These are phyloP conservation scores for Clathrospora elynae DNA, from an alignment of 2,329 filamentous ascomycete genomes.

Conservation along the genomic window DNA sequence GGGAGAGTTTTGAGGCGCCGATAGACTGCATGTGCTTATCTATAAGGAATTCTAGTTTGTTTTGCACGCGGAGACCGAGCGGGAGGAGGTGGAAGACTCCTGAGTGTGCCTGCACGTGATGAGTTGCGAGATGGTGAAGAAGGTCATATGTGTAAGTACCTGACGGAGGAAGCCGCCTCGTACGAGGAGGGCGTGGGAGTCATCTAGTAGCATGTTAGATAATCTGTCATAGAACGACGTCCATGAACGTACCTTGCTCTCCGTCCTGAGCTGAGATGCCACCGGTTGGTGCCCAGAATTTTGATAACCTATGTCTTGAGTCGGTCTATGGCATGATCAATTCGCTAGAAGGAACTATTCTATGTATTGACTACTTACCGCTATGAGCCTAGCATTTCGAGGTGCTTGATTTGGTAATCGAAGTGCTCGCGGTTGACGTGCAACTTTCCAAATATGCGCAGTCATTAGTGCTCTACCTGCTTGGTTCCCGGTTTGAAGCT, in stretches of 20 bases:
- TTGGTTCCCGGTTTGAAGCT: neutral
- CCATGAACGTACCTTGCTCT: slow-evolving; percentile 46
- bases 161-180: slow-evolving; percentile 55
- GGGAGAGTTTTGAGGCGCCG: slow-evolving; percentile 78
- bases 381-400: slow-evolving; percentile 37
- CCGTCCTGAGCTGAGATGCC: slow-evolving; percentile 63
- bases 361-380: slow-evolving; percentile 47
- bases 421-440: slow-evolving; percentile 18
- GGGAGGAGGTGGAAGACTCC: slow-evolving; percentile 93
- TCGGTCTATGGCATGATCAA: slow-evolving; percentile 52
- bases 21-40: slow-evolving; percentile 85
- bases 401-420: slow-evolving; percentile 12
- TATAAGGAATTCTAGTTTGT: slow-evolving; percentile 83
- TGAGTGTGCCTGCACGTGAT: slow-evolving; percentile 69
- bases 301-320: slow-evolving; percentile 67
- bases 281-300: slow-evolving; percentile 78
- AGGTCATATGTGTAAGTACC: slow-evolving; percentile 22
- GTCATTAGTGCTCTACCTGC: slow-evolving; percentile 31
- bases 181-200: slow-evolving; percentile 53
- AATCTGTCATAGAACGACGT: neutral
- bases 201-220: slow-evolving; percentile 31
- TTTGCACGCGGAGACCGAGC: slow-evolving; percentile 81
- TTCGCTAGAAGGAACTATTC: neutral
- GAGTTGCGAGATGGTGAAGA: slow-evolving; percentile 9
- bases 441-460: slow-evolving; percentile 29